Evolutionary conservation across 805 yeast genomes (phyloP).

Genomic region (Lipomyces orientalis): DNA sequence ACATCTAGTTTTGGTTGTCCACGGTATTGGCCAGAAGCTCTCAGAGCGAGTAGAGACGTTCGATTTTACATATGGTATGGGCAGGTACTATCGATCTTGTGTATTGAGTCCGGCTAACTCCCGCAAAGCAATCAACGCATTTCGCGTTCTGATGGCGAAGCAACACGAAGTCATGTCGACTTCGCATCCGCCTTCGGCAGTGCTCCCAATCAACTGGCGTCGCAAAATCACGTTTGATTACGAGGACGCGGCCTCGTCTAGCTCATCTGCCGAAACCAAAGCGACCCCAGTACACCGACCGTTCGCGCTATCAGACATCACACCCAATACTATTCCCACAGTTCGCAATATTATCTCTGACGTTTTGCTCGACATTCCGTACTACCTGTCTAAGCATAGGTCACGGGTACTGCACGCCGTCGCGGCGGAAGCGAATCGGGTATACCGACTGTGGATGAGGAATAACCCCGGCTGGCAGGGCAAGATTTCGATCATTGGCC

Average conservation of each 20-base stretch:
- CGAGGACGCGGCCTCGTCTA: conserved; percentile 44
- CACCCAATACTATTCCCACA: conserved; percentile 77
- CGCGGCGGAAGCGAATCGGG: conserved; percentile 68
- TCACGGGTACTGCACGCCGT: conserved; percentile 71
- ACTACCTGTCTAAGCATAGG: conserved; percentile 75
- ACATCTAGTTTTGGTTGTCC: conserved; percentile 79
- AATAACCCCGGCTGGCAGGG: conserved; percentile 70
- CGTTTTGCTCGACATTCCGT: conserved; percentile 80
- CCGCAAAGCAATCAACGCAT: conserved; percentile 46
- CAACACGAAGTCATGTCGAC: conserved; percentile 36
- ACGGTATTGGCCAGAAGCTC: conserved; percentile 92
- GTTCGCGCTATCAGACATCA: conserved; percentile 73
- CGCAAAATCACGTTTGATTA: conserved; percentile 56
- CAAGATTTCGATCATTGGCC: conserved; percentile 76
- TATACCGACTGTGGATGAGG: conserved; percentile 63
- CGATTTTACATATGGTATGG: conserved; percentile 74
- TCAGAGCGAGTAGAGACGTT: conserved; percentile 80
- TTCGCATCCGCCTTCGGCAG: conserved; percentile 36
- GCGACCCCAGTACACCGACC: conserved; percentile 22
- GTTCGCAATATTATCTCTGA: conserved; percentile 81
- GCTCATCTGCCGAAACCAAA: background rate
- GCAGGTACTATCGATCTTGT: background rate
- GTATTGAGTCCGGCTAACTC: background rate
- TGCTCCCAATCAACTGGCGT: conserved; percentile 89
- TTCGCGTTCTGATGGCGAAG: conserved; percentile 46